These are phyloP conservation scores for Emmonsia crescens DNA, from an alignment of 2,329 filamentous ascomycete species.

Conservation along the genomic window DNA sequence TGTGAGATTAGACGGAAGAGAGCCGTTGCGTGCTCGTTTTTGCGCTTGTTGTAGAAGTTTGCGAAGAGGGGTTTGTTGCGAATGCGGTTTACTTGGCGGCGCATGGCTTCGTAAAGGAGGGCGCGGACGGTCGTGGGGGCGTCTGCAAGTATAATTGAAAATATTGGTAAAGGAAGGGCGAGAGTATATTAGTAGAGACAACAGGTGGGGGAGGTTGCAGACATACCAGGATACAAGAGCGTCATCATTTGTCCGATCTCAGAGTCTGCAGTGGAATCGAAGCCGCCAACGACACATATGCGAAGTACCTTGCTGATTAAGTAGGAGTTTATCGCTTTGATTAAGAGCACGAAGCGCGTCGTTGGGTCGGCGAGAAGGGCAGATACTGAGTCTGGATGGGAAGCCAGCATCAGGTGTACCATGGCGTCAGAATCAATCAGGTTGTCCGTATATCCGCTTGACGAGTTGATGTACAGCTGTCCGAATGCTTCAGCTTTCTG, in stretches of 20 bases:
- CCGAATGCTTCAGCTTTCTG: neutral
- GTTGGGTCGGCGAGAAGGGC: constrained; percentile 16
- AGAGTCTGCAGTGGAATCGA: constrained; percentile 15
- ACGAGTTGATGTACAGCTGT: neutral
- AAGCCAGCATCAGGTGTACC: neutral
- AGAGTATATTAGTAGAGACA: neutral
- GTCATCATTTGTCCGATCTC: constrained; percentile 16
- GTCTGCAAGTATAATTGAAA: constrained; percentile 10
- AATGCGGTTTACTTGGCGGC: constrained; percentile 14
- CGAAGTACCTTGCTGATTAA: constrained; percentile 17
- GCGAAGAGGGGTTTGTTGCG: constrained; percentile 17
- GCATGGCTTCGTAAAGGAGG: constrained; percentile 14
- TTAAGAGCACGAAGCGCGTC: constrained; percentile 18
- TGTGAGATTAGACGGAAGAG: neutral
- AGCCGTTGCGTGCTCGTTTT: constrained; percentile 11
- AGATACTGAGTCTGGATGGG: neutral
- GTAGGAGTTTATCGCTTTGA: constrained; percentile 22
- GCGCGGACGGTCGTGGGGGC: constrained; percentile 14
- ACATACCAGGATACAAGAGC: constrained; percentile 15
- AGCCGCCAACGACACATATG: constrained; percentile 17
- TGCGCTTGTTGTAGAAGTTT: constrained; percentile 15
- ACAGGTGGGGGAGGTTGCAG: neutral
- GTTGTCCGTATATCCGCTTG: neutral
- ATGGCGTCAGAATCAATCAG: neutral
- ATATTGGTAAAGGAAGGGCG: neutral